Percentiles rank a stretch among this genome's conserved stretches.
Evolutionary conservation across 2,329 filamentous ascomycete genomes (phyloP).

Genomic region (Tolypocladium capitatum): DNA sequence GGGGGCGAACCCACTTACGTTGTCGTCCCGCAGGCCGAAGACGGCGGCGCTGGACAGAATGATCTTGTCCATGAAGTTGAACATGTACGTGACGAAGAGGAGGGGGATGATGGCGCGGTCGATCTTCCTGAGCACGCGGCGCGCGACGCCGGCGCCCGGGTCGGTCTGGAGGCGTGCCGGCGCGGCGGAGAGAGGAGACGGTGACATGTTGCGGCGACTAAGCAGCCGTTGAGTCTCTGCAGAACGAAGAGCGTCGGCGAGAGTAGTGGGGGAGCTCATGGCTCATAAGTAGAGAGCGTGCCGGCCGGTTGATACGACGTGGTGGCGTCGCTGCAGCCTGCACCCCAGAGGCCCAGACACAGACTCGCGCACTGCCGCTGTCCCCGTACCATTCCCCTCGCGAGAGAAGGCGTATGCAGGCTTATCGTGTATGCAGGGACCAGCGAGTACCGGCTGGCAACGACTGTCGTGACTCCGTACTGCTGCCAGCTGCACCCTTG

Average conservation of each 20-base stretch:
- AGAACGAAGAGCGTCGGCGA: background rate
- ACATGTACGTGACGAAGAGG: constrained; percentile 41
- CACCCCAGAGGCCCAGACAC: background rate
- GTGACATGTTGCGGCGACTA: background rate
- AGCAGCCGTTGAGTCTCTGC: background rate
- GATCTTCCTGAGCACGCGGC: constrained; percentile 38
- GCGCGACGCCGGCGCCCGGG: constrained; percentile 12
- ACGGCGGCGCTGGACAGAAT: constrained; percentile 41
- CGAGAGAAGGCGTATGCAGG: background rate
- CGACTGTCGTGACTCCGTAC: too few species aligned
- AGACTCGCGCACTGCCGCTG: background rate
- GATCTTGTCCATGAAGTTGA: constrained; percentile 49
- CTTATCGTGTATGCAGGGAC: background rate
- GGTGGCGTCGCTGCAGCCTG: background rate
- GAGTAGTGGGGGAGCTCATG: background rate
- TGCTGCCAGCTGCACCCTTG: too few species aligned
- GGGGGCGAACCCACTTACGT: constrained; percentile 9
- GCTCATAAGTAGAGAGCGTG: background rate
- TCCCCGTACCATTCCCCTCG: background rate
- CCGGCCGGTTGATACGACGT: background rate
- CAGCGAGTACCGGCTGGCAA: background rate
- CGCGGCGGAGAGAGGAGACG: background rate
- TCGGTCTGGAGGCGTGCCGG: constrained; percentile 3
- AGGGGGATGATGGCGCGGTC: constrained; percentile 40
- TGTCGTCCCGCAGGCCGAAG: constrained; percentile 38